phyloP scores from a whole-genome alignment of 495 filamentous ascomycete species.

The Daldinia decipiens region DNA sequence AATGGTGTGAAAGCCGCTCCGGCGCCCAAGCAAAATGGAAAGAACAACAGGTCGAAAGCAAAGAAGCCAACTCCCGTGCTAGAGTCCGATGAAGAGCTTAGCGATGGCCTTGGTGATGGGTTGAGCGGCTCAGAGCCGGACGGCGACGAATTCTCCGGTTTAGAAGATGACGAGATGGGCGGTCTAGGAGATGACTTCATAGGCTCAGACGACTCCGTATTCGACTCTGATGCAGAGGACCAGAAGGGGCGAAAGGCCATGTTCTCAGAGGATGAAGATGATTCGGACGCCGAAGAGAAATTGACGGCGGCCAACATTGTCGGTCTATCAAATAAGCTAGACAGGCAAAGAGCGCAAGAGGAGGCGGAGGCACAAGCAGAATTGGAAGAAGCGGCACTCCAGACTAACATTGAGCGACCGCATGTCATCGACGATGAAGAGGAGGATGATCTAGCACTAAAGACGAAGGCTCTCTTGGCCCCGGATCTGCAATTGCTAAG shows the following conservation, averaged over 20 bases:
- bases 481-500: conserved; percentile 91
- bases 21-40: conserved; percentile 47
- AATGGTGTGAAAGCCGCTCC: conserved; percentile 48
- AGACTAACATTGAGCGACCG: conserved; percentile 89
- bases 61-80: conserved; percentile 59
- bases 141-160: conserved; percentile 58
- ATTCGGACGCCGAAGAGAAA: conserved; percentile 87
- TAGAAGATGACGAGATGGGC: conserved; percentile 54
- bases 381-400: conserved; percentile 85
- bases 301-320: conserved; percentile 97
- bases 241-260: conserved; percentile 70
- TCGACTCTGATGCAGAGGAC: conserved; percentile 79
- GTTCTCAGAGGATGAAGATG: conserved; percentile 96
- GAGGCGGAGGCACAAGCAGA: conserved; percentile 82
- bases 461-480: conserved; percentile 67
- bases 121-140: conserved; percentile 66
- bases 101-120: conserved; percentile 58
- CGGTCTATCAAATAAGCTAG: conserved; percentile 84
- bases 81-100: conserved; percentile 64
- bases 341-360: conserved; percentile 72
- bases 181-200: conserved; percentile 66
- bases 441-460: conserved; percentile 56
- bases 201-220: conserved; percentile 69
- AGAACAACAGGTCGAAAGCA: conserved; percentile 59
- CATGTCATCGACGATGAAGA: conserved; percentile 71